Conservation (phyloP, 148 eudicot species). For the Nepenthes mirabilis region DNA sequence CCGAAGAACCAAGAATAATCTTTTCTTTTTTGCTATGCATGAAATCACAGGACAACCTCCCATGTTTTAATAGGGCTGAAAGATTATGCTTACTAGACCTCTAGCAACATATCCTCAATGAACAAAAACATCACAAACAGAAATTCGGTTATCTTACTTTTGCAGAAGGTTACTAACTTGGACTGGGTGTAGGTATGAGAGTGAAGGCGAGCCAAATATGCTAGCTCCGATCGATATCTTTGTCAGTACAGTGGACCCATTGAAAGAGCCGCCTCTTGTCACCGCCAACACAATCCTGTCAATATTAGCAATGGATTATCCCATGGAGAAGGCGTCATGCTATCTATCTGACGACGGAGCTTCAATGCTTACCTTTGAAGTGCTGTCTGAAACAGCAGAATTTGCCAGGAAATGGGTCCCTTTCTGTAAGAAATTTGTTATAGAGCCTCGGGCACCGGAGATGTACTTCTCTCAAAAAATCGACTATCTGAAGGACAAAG, state of each 20-base stretch:
- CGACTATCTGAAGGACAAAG: conserved; percentile 91
- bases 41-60: neutral
- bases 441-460: conserved; percentile 97
- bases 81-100: no score
- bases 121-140: no score
- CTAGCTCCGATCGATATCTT: conserved; percentile 83
- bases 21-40: no score
- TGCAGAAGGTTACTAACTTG: neutral
- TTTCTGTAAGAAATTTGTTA: conserved; percentile 80
- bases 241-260: conserved; percentile 96
- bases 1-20: no score
- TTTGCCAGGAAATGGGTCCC: conserved; percentile 98
- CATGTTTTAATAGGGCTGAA: no score
- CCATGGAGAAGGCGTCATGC: conserved; percentile 90
- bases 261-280: conserved; percentile 90
- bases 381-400: conserved; percentile 93
- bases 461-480: conserved; percentile 75
- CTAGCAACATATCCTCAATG: no score
- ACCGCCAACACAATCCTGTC: conserved; percentile 87
- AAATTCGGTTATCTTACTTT: neutral
- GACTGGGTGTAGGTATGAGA: conserved; percentile 67
- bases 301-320: conserved; percentile 91
- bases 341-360: conserved; percentile 98
- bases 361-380: conserved; percentile 94
- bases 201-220: conserved; percentile 93